A percentile compares a stretch with the other conserved stretches of the same genome.
phyloP scores from a whole-genome alignment of 352 stramenopile species.

The Thraustotheca clavata region DNA sequence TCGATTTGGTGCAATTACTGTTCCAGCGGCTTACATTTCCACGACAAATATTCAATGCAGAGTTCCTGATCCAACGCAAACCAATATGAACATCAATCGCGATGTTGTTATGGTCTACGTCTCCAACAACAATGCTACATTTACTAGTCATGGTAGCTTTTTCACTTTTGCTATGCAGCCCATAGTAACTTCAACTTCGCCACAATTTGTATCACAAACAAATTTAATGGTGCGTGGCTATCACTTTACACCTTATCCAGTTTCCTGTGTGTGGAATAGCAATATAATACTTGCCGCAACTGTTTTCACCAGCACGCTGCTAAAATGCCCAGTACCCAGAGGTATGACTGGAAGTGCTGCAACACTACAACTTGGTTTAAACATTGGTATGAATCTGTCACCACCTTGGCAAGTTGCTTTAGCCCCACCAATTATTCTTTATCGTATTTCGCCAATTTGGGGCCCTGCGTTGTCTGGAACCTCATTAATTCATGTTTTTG shows the following conservation, averaged over 20 bases:
- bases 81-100: conserved; percentile 19
- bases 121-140: conserved; percentile 58
- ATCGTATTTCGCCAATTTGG: conserved; percentile 38
- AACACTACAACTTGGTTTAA: conserved; percentile 47
- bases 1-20: conserved; percentile 55
- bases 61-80: conserved; percentile 35
- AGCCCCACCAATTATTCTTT: conserved; percentile 34
- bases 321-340: conserved; percentile 41
- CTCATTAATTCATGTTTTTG: conserved; percentile 56
- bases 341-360: conserved; percentile 24
- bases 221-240: conserved; percentile 11
- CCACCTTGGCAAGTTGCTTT: conserved; percentile 39
- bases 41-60: conserved; percentile 61
- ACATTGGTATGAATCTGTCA: conserved; percentile 43
- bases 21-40: conserved; percentile 58
- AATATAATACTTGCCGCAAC: conserved; percentile 24
- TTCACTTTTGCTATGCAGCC: conserved; percentile 61
- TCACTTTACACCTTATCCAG: conserved; percentile 8
- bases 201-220: conserved; percentile 14
- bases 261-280: conserved; percentile 10
- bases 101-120: conserved; percentile 40
- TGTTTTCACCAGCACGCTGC: conserved; percentile 28
- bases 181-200: conserved; percentile 47
- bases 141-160: conserved; percentile 57
- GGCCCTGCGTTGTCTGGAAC: conserved; percentile 43